Evolutionary conservation across 2,329 filamentous ascomycete species (phyloP).

Genomic region (Claviceps africana): DNA sequence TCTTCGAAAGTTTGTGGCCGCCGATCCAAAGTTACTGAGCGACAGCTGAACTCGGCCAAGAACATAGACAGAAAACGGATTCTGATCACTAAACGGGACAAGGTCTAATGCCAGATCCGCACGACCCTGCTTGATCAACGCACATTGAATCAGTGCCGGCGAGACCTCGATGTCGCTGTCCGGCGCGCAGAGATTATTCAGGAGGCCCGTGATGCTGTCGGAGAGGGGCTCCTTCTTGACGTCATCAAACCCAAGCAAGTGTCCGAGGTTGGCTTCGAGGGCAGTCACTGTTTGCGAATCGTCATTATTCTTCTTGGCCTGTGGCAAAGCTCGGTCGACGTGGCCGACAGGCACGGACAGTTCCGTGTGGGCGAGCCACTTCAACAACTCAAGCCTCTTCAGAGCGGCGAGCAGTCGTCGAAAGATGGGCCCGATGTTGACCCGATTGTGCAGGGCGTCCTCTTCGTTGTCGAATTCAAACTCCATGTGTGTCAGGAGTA

Average conservation of each 20-base stretch:
- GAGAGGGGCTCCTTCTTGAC: conserved; percentile 36
- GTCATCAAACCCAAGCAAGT: conserved; percentile 48
- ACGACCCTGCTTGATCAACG: conserved; percentile 43
- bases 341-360: conserved; percentile 35
- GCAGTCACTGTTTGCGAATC: conserved; percentile 39
- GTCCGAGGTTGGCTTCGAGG: conserved; percentile 45
- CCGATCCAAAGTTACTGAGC: conserved; percentile 57
- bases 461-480: conserved; percentile 64
- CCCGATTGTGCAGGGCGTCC: conserved; percentile 42
- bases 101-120: conserved; percentile 47
- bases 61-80: conserved; percentile 61
- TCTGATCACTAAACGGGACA: conserved; percentile 39
- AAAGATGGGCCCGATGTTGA: conserved; percentile 58
- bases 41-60: conserved; percentile 68
- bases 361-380: conserved; percentile 51
- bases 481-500: conserved; percentile 76
- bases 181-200: conserved; percentile 49
- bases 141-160: conserved; percentile 46
- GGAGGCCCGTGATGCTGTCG: conserved; percentile 50
- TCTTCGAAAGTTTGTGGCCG: conserved; percentile 65
- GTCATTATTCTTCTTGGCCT: conserved; percentile 28
- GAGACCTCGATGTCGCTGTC: conserved; percentile 54
- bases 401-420: conserved; percentile 56
- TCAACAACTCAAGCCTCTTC: conserved; percentile 57
- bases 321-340: conserved; percentile 19